phyloP scores from a whole-genome alignment of 2,329 filamentous ascomycete genomes.

The Sphaceloma murrayae region DNA sequence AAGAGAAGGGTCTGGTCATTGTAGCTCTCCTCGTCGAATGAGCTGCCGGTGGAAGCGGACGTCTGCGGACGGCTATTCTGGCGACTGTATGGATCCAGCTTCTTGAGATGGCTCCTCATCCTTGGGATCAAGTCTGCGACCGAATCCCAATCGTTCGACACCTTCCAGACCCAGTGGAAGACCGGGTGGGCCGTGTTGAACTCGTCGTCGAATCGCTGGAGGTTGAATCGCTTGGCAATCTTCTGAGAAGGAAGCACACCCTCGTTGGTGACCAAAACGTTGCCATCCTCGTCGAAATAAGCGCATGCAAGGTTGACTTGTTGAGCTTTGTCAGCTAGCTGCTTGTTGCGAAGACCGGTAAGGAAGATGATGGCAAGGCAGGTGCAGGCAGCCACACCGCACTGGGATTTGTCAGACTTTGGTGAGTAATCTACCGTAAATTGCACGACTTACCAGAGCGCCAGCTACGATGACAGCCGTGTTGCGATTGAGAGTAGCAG shows the following conservation, averaged over 20 bases:
- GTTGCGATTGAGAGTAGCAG: constrained; percentile 40
- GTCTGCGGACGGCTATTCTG: constrained; percentile 24
- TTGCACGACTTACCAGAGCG: constrained; percentile 47
- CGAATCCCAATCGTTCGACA: constrained; percentile 65
- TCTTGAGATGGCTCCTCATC: constrained; percentile 62
- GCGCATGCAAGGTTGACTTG: constrained; percentile 50
- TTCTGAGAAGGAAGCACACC: constrained; percentile 62
- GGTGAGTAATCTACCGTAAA: not conserved
- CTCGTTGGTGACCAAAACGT: constrained; percentile 59
- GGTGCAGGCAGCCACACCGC: constrained; percentile 31
- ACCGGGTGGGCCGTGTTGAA: constrained; percentile 69
- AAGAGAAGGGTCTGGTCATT: constrained; percentile 67
- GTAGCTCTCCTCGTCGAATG: constrained; percentile 48
- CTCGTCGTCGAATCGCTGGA: constrained; percentile 59
- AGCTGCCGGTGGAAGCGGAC: constrained; percentile 26
- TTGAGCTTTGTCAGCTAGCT: constrained; percentile 39
- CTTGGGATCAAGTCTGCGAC: constrained; percentile 58
- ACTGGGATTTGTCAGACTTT: constrained; percentile 25
- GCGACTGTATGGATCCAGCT: constrained; percentile 29
- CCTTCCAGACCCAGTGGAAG: constrained; percentile 80
- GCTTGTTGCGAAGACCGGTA: constrained; percentile 30
- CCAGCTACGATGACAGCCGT: constrained; percentile 65
- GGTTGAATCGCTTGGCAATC: constrained; percentile 68
- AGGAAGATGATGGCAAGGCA: constrained; percentile 31
- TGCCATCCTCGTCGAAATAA: constrained; percentile 57